Evolutionary conservation across 2,329 filamentous ascomycete species (phyloP).

Genomic region (Epichloe brachyelytri): DNA sequence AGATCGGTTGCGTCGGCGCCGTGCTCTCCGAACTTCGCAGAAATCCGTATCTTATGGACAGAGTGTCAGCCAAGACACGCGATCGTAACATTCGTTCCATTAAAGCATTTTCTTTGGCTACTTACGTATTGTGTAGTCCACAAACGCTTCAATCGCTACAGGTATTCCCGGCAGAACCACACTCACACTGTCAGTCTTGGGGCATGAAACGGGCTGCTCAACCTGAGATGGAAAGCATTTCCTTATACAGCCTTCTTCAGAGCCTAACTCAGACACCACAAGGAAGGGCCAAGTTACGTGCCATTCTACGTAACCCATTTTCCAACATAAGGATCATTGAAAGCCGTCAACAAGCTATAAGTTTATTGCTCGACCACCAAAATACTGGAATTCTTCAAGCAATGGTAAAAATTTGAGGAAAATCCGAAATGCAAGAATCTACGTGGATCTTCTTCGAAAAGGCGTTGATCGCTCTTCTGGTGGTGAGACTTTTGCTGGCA

Average conservation of each 20-base stretch:
- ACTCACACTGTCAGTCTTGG: constrained; percentile 70
- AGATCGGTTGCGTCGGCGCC: constrained; percentile 78
- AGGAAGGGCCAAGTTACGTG: constrained; percentile 60
- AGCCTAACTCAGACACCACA: constrained; percentile 64
- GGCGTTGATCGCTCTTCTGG: constrained; percentile 49
- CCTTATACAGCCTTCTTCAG: constrained; percentile 72
- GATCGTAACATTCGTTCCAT: not conserved
- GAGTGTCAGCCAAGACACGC: not conserved
- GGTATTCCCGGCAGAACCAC: constrained; percentile 68
- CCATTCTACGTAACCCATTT: constrained; percentile 70
- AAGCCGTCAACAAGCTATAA: constrained; percentile 58
- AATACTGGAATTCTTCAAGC: constrained; percentile 45
- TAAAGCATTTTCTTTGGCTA: constrained; percentile 54
- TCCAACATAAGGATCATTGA: constrained; percentile 54
- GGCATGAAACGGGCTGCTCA: constrained; percentile 33
- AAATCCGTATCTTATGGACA: constrained; percentile 29
- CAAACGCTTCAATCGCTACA: constrained; percentile 76
- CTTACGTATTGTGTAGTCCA: constrained; percentile 63
- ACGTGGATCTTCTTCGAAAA: constrained; percentile 60
- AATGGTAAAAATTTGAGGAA: constrained; percentile 50
- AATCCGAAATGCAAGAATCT: constrained; percentile 62
- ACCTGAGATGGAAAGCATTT: constrained; percentile 67
- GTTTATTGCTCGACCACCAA: constrained; percentile 51
- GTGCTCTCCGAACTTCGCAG: constrained; percentile 68
- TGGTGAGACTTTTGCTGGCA: constrained; percentile 43